Base-by-base conservation (phyloP, 169 alveolate species). In the Cyclospora cayetanensis region DNA sequence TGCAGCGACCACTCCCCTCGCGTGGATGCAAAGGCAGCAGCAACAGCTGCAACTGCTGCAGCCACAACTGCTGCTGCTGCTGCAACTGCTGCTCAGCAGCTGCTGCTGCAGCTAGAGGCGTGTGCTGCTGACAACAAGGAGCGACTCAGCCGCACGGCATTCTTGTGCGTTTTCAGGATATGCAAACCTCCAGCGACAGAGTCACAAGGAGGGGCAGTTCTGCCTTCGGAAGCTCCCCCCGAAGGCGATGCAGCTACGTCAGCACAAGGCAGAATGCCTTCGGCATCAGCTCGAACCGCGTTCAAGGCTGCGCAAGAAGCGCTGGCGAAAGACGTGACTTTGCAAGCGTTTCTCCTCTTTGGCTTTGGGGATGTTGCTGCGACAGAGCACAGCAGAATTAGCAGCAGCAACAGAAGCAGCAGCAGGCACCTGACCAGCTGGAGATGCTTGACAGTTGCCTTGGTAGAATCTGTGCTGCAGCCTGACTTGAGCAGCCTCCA, bases 391-490 rank as follows among this genome's bases (percentile, higher is more conserved):
- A 68, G 15, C 77, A 27, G 80, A 42, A 68, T n/a, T 50, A 68
- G 80, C 80, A 68, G 80, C 80, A 46, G 60, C 60, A 46, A 15
- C 60, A 68, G 80, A 42, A 68, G 80, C 80, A 46, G 60, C 60
- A 46, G 60, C 60, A 46, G 15, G n/a, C 9, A 25, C 50, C 52
- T 50, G 18, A 15, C 46, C 2, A 11, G 4, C 29, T 68, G 80
- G 80, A 42, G 52, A 50, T 50, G 35, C 52, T 4, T 68, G 80
- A 35, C 80, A 27, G 80, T 68, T 34, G 80, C 37, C 50, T 39
- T 68, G 27, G 29, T 68, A 39, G 80, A 68, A 18, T 34, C 80
- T 9, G 0, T 68, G 1, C 50, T 68, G 41, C 46, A 50, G 52
- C 80, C 80, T 31, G 80, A 68, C 50, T 50, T 68, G 20, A 50